These are phyloP conservation scores for Rhododendron mucronatum DNA, from an alignment of 148 eudicot species.

Conservation along the genomic window DNA sequence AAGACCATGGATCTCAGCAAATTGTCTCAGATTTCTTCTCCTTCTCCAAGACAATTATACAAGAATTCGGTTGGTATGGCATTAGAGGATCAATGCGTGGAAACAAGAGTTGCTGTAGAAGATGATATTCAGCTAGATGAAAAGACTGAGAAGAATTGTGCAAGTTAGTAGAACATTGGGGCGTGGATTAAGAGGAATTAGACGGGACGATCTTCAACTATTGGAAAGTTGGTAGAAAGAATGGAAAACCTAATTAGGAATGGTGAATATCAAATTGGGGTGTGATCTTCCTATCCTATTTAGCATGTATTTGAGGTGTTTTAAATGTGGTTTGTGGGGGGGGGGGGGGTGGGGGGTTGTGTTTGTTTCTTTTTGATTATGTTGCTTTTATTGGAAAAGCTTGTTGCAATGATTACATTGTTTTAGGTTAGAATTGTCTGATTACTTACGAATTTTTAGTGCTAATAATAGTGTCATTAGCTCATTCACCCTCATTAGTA, in stretches of 20 bases:
- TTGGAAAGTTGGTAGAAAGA: background rate
- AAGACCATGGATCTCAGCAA: too few species aligned
- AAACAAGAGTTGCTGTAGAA: too few species aligned
- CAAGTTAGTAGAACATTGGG: background rate
- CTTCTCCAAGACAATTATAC: too few species aligned
- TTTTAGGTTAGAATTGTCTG: background rate
- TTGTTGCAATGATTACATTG: background rate
- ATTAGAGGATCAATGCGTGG: too few species aligned
- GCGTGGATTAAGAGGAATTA: background rate
- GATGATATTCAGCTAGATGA: too few species aligned
- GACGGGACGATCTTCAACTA: background rate
- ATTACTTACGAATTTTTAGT: background rate
- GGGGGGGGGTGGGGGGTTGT: too few species aligned
- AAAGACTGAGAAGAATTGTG: too few species aligned
- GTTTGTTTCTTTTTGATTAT: too few species aligned
- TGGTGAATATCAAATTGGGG: background rate
- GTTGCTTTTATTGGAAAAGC: background rate
- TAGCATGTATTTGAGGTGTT: background rate
- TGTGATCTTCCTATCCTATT: background rate
- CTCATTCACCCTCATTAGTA: background rate
- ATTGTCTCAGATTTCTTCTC: too few species aligned
- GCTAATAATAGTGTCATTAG: background rate
- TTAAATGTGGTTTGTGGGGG: too few species aligned
- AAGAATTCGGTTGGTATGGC: too few species aligned
- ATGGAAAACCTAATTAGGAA: too few species aligned